Evolutionary conservation across 2,329 filamentous ascomycete genomes (phyloP), one percentile per base, ranked within the genome.

Genomic region (Stagonosporopsis rhizophila): DNA sequence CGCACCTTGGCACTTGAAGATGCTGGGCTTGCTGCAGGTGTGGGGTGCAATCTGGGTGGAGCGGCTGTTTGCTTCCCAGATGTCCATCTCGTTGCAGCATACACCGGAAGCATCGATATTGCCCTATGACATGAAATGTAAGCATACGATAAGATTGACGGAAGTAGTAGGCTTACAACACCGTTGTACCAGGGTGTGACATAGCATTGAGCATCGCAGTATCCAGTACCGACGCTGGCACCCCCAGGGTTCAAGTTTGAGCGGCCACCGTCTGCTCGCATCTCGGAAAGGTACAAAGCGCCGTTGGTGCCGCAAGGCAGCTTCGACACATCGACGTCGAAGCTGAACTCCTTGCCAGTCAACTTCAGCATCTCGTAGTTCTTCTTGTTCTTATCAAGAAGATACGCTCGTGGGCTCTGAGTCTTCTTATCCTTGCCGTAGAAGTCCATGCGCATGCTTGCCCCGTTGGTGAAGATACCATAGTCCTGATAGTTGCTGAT

Each of bases 341-440:
- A 89, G 51, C 86, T 87, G 77, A 91, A 87, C 75, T 91, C 88
- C 69, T 87, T 82, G 75, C 85, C 86, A 50, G 86, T 79, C 55
- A 90, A 79, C 56, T 85, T 81, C 77, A 90, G 87, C 70, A 83
- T 82, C 77, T 89, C 78, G 75, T 91, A 91, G 56, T 82, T 83
- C 64, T 79, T 80, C 40, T 87, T 83, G 47, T 80, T 78, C 64
- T 74, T 64, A 14, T 83, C 82, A 79, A 90, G 83, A 60, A 90
- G 81, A 73, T 89, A 91, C 39, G 87, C 76, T 64, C 88, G 83
- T 52, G 85, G 80, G 32, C 77, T 77, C 41, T 80, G 64, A 59
- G 72, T 59, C n/a, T 64, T 61, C 58, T 65, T 61, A 64, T 76
- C 62, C 61, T 68, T 78, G 11, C 77, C 71, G 48, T 72, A 76